Conservation (phyloP, 352 stramenopile species). For the Thalassiosira livingstoniorum region DNA sequence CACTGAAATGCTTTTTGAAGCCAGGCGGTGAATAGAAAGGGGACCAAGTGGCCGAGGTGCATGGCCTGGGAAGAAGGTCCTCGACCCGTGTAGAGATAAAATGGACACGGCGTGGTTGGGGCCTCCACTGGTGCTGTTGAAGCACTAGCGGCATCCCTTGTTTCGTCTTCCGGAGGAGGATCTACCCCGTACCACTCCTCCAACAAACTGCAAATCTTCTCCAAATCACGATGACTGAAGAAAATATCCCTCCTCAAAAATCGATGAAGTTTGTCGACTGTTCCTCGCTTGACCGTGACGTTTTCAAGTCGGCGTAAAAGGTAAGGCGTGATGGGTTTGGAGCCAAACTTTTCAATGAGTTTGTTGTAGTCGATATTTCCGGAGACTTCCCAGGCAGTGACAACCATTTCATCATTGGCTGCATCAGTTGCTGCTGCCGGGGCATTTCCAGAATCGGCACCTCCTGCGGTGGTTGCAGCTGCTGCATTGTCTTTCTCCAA, state of each 20-base stretch:
- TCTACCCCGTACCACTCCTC: constrained; percentile 58
- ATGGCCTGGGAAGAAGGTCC: constrained; percentile 96
- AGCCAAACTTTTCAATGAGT: constrained; percentile 98
- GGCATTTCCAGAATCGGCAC: constrained; percentile 16
- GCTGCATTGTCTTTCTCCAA: neutral
- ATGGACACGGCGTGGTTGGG: constrained; percentile 53
- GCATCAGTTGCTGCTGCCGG: neutral
- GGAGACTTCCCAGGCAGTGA: constrained; percentile 85
- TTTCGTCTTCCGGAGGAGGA: constrained; percentile 39
- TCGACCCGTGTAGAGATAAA: constrained; percentile 99
- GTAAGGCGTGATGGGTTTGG: constrained; percentile 91
- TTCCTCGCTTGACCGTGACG: constrained; percentile 89
- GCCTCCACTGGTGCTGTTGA: constrained; percentile 23
- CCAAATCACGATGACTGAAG: constrained; percentile 99
- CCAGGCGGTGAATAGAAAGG: constrained; percentile 99
- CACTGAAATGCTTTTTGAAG: constrained; percentile 97
- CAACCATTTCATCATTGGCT: constrained; percentile 77
- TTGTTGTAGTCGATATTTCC: constrained; percentile 99
- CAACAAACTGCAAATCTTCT: constrained; percentile 91
- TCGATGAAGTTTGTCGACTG: constrained; percentile 87
- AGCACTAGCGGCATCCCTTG: constrained; percentile 23
- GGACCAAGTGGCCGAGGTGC: constrained; percentile 99
- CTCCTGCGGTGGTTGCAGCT: neutral
- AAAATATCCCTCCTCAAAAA: constrained; percentile 99
- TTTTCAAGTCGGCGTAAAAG: constrained; percentile 95